These are phyloP conservation scores for Hypomontagnella submonticulosa DNA, from an alignment of 495 filamentous ascomycete genomes.

Conservation along the genomic window DNA sequence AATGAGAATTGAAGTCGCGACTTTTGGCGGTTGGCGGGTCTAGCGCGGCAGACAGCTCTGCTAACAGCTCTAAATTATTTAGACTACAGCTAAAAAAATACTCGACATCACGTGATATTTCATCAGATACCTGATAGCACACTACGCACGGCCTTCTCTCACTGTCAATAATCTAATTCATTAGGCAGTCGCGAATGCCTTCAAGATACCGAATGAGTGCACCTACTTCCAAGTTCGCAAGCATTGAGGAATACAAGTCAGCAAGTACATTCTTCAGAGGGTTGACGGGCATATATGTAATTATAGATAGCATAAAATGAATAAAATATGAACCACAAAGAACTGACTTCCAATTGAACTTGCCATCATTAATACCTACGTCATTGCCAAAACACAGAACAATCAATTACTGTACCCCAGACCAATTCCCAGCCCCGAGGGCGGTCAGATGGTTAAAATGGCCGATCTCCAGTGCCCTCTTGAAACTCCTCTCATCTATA, in stretches of 20 bases:
- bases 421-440: too few species aligned
- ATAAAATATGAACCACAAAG: too few species aligned
- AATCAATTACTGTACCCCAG: too few species aligned
- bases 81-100: slow-evolving; percentile 16
- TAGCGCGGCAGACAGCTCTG: slow-evolving; percentile 43
- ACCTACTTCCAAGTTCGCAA: background rate
- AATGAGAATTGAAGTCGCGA: slow-evolving; percentile 29
- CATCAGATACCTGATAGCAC: background rate
- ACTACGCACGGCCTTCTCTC: background rate
- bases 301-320: too few species aligned
- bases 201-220: background rate
- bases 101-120: slow-evolving; percentile 43
- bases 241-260: background rate
- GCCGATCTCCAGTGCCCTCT: background rate
- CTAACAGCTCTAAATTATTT: background rate
- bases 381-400: too few species aligned
- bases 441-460: slow-evolving; percentile 18
- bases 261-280: too few species aligned
- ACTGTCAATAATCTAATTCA: background rate
- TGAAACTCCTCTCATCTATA: background rate
- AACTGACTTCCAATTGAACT: too few species aligned
- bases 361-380: too few species aligned
- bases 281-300: too few species aligned
- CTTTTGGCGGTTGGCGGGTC: slow-evolving; percentile 11
- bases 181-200: background rate